These are phyloP conservation scores for Gleditsia sinensis DNA, from an alignment of 306 rosid species.

Conservation along the genomic window DNA sequence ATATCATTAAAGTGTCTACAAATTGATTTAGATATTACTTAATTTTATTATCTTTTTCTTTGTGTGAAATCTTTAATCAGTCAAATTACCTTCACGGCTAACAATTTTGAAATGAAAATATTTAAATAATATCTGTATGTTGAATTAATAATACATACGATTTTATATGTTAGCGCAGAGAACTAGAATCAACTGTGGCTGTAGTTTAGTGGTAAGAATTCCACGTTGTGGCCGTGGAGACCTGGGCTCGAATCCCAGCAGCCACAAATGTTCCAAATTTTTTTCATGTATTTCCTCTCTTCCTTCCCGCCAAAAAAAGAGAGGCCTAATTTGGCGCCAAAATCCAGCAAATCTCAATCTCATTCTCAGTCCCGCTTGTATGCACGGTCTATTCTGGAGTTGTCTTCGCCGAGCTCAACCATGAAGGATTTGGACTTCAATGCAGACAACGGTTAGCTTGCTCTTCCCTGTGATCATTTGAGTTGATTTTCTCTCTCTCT, in stretches of 20 bases:
- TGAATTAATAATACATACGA: too few relatives aligned
- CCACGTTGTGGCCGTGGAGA: slow-evolving; percentile 73
- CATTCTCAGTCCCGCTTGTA: not conserved
- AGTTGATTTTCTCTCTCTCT: not conserved
- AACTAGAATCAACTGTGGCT: slow-evolving; percentile 44
- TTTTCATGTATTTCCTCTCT: not conserved
- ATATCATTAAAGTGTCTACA: too few relatives aligned
- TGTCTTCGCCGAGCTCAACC: slow-evolving; percentile 22
- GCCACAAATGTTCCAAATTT: not conserved
- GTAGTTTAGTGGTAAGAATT: slow-evolving; percentile 68
- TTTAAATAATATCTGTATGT: too few relatives aligned
- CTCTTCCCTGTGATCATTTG: too few relatives aligned
- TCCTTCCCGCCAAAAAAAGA: slow-evolving; percentile 90
- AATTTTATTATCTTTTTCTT: too few relatives aligned
- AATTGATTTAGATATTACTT: too few relatives aligned
- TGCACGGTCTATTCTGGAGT: not conserved
- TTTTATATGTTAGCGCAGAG: too few relatives aligned
- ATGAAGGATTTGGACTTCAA: slow-evolving; percentile 62
- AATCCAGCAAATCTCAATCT: slow-evolving; percentile 10
- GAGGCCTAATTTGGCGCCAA: slow-evolving; percentile 74
- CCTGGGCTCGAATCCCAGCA: slow-evolving; percentile 80
- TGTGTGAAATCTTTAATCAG: too few relatives aligned
- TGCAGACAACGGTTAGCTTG: slow-evolving; percentile 64
- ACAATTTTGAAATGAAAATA: too few relatives aligned
- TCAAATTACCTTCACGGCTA: too few relatives aligned